Conservation (phyloP, 176 grass and related monocot genomes). For the Typha latifolia region DNA sequence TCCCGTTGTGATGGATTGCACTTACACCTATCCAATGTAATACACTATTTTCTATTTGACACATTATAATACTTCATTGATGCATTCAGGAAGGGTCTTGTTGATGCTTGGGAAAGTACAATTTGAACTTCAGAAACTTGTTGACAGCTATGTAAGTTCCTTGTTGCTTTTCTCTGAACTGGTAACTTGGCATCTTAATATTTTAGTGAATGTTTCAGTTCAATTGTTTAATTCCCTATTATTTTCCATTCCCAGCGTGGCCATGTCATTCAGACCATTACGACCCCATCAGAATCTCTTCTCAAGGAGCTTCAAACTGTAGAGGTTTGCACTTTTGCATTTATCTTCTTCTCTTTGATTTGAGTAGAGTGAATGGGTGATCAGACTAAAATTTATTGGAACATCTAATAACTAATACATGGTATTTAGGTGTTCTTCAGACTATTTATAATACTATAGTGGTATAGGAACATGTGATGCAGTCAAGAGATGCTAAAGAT, state of each 20-base stretch:
- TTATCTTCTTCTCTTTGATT: not conserved
- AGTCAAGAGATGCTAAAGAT: no score
- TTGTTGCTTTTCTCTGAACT: slow-evolving; percentile 16
- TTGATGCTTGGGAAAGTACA: slow-evolving; percentile 84
- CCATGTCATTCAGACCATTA: slow-evolving; percentile 92
- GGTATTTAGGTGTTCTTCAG: no score
- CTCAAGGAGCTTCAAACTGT: slow-evolving; percentile 91
- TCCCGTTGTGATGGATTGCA: no score
- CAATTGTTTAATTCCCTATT: not conserved
- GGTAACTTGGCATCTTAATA: no score
- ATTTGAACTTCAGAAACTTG: slow-evolving; percentile 94
- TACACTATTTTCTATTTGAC: no score
- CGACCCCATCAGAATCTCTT: slow-evolving; percentile 83
- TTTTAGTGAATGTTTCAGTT: not conserved
- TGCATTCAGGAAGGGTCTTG: slow-evolving; percentile 66
- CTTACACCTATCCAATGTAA: no score
- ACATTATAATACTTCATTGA: slow-evolving; percentile 1
- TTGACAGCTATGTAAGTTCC: slow-evolving; percentile 96
- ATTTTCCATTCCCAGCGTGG: slow-evolving; percentile 49
- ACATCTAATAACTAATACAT: no score
- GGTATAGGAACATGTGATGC: no score
- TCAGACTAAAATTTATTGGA: no score
- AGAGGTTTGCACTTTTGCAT: slow-evolving; percentile 42
- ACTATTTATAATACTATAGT: no score
- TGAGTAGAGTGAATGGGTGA: not conserved